Conservation (phyloP, 1,284 basidiomycete genomes). For the Apiotrichum gamsii region DNA sequence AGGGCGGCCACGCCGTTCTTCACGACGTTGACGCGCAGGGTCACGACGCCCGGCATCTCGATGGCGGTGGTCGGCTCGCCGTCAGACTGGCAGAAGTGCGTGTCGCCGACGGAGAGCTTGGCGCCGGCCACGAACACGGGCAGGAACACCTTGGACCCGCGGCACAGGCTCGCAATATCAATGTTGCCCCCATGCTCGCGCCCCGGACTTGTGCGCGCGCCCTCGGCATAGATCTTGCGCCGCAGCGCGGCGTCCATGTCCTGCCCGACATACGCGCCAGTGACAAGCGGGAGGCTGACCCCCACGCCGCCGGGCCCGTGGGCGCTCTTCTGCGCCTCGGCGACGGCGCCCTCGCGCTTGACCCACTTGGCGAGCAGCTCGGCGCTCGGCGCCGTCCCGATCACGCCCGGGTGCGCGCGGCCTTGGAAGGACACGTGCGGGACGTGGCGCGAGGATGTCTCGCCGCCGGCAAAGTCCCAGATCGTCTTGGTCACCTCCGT, state of each 20-base stretch:
- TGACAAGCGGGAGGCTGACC: conserved; percentile 58
- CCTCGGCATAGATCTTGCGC: conserved; percentile 59
- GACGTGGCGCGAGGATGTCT: conserved; percentile 65
- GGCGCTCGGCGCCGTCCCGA: conserved; percentile 66
- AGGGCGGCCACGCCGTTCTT: conserved; percentile 70
- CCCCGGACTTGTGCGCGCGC: conserved; percentile 67
- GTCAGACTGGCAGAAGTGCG: conserved; percentile 76
- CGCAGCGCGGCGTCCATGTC: conserved; percentile 52
- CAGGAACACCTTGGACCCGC: conserved; percentile 30
- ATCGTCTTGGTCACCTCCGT: conserved; percentile 68
- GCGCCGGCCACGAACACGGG: conserved; percentile 71
- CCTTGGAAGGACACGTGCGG: conserved; percentile 73
- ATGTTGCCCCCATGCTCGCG: conserved; percentile 76
- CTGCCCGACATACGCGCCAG: conserved; percentile 62
- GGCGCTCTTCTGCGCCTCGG: conserved; percentile 51
- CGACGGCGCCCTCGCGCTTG: conserved; percentile 62
- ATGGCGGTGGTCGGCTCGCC: conserved; percentile 52
- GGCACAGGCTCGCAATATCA: conserved; percentile 69
- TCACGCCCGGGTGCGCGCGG: conserved; percentile 67
- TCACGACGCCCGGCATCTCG: conserved; percentile 61
- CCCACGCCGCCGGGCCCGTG: conserved; percentile 51
- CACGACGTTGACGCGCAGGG: conserved; percentile 65
- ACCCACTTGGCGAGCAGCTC: conserved; percentile 70
- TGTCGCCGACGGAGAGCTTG: conserved; percentile 68
- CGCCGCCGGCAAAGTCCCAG: conserved; percentile 70